Evolutionary conservation across 805 yeast species (phyloP), one percentile per base, ranked within the genome.

Genomic region (Myxozyma monticola): DNA sequence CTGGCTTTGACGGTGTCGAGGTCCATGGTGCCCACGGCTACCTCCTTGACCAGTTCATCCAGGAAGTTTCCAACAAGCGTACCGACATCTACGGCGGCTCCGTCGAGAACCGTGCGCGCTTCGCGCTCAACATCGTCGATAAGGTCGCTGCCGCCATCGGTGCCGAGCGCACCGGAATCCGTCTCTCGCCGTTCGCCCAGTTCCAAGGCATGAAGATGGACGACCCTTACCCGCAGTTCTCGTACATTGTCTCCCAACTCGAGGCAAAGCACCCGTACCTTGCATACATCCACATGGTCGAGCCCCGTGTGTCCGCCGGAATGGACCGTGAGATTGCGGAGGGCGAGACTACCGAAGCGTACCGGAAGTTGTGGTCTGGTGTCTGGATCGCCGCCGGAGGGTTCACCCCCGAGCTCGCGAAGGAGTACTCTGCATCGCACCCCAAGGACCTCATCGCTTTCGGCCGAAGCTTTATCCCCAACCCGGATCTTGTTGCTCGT

Each of bases 21-120:
- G 68, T 83, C 54, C 86, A 83, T 64, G 73, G 71, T 25, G 88
- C 88, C 29, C 79, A 82, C 63, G 86, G 86, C 1, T 80, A 77
- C 60, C 65, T 81, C 39, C 54, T 76, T 37, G 71, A 73, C 57
- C 71, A 73, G 54, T 81, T 83, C 60, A 59, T 77, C 31, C 69
- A 77, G 28, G 65, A 68, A 1, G 56, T 64, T n/a, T 65, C 76
- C 31, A 80, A 83, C 64, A 60, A 69, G 51, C 71, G 87, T 61
- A 76, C 78, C 1, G 88, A 82, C 61, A 69, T 76, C 56, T 82
- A 80, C 59, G 87, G 86, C 45, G 86, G 86, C n/a, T 66, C 76
- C 1, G 68, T 80, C 45, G 83, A 78, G 60, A 80, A 80, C 65
- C 73, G 86, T 55, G 70, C 70, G 15, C 66, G 82, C 47, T 71